Percentiles rank a stretch among this genome's conserved stretches.
phyloP scores from a whole-genome alignment of 1,284 basidiomycete genomes.

The Anthracocystis setariae region DNA sequence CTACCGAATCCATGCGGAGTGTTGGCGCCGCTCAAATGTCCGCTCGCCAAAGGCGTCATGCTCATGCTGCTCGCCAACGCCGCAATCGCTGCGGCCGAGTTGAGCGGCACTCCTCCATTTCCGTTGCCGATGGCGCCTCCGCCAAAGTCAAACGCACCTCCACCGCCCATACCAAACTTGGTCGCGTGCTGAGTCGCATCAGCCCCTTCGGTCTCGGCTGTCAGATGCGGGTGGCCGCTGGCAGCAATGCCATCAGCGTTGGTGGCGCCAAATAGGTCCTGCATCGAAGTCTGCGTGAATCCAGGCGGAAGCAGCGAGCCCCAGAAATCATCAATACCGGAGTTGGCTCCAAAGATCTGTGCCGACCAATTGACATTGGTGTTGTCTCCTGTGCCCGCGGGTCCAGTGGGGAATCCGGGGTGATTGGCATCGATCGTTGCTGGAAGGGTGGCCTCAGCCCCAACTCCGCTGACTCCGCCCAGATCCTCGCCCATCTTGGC shows the following conservation, averaged over 20 bases:
- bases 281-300: constrained; percentile 48
- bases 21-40: constrained; percentile 26
- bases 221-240: constrained; percentile 13
- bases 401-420: constrained; percentile 5
- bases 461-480: neutral
- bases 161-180: constrained; percentile 54
- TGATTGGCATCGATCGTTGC: constrained; percentile 11
- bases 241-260: constrained; percentile 3
- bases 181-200: constrained; percentile 24
- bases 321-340: constrained; percentile 58
- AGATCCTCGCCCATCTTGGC: neutral
- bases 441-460: constrained; percentile 3
- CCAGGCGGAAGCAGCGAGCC: constrained; percentile 56
- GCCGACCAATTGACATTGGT: constrained; percentile 33
- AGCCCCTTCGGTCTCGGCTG: constrained; percentile 12
- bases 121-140: constrained; percentile 50
- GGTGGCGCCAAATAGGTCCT: constrained; percentile 41
- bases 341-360: constrained; percentile 30
- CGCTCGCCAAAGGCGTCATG: constrained; percentile 30
- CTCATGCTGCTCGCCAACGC: constrained; percentile 26
- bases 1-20: constrained; percentile 32
- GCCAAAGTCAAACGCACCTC: constrained; percentile 46
- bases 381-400: constrained; percentile 7
- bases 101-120: constrained; percentile 42
- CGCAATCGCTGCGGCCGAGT: constrained; percentile 29